phyloP scores from a whole-genome alignment of 2,329 filamentous ascomycete species.

The Cladophialophora chaetospira region DNA sequence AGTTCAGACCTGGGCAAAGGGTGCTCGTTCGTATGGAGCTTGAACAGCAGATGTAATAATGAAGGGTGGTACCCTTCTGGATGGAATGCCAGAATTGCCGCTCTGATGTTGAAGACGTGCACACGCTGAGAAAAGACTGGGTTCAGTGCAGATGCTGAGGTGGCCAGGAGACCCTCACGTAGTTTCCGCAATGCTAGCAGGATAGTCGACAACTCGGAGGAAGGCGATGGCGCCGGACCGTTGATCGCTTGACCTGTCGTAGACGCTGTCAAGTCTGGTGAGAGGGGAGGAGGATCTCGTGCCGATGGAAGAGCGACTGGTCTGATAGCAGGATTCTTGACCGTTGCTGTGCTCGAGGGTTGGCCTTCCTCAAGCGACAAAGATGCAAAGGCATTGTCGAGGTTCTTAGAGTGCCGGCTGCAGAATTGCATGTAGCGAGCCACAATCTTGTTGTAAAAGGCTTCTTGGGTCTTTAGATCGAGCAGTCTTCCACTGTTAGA shows the following conservation, averaged over 20 bases:
- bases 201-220: slow-evolving; percentile 70
- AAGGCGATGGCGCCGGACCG: slow-evolving; percentile 38
- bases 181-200: slow-evolving; percentile 87
- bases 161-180: slow-evolving; percentile 78
- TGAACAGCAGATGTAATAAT: slow-evolving; percentile 73
- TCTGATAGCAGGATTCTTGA: slow-evolving; percentile 40
- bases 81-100: slow-evolving; percentile 77
- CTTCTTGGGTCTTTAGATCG: slow-evolving; percentile 76
- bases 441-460: slow-evolving; percentile 83
- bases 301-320: background rate
- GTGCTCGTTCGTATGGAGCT: slow-evolving; percentile 65
- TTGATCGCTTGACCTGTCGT: slow-evolving; percentile 18
- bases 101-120: slow-evolving; percentile 87
- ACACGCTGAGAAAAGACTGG: slow-evolving; percentile 76
- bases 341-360: slow-evolving; percentile 42
- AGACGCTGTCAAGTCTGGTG: slow-evolving; percentile 7
- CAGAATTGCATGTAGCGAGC: slow-evolving; percentile 90
- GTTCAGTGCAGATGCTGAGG: slow-evolving; percentile 70
- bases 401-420: slow-evolving; percentile 70
- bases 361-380: slow-evolving; percentile 48
- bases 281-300: background rate
- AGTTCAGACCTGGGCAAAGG: slow-evolving; percentile 72
- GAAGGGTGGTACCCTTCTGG: slow-evolving; percentile 90
- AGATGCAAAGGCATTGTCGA: slow-evolving; percentile 73
- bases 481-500: slow-evolving; percentile 60